Percentiles rank a stretch among this genome's conserved stretches.
Conservation (phyloP, 2,329 filamentous ascomycete species). For the Orbilia quercus region DNA sequence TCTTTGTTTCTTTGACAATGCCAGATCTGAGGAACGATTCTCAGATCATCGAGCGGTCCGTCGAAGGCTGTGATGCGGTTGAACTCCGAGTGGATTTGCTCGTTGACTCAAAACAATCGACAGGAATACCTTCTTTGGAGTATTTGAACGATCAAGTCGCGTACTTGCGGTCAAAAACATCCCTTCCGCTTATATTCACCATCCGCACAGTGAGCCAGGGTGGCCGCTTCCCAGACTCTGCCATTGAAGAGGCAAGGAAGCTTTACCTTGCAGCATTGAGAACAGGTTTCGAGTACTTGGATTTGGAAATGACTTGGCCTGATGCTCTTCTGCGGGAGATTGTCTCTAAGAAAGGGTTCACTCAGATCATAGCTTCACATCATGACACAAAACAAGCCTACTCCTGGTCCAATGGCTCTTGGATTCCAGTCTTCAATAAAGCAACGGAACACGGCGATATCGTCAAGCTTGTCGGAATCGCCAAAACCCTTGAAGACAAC, state of each 20-base stretch:
- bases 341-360: conserved; percentile 73
- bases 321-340: conserved; percentile 78
- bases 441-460: conserved; percentile 90
- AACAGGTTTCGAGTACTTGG: conserved; percentile 89
- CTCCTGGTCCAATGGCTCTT: conserved; percentile 92
- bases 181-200: conserved; percentile 90
- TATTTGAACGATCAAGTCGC: conserved; percentile 85
- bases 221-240: conserved; percentile 84
- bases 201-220: conserved; percentile 87
- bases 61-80: conserved; percentile 88
- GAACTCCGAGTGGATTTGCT: conserved; percentile 94
- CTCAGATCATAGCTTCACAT: conserved; percentile 92
- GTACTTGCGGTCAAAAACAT: conserved; percentile 76
- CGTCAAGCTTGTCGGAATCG: conserved; percentile 91
- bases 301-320: conserved; percentile 88
- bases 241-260: conserved; percentile 75
- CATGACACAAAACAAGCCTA: conserved; percentile 83
- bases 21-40: conserved; percentile 71
- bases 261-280: conserved; percentile 83
- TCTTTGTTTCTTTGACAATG: conserved; percentile 91
- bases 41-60: conserved; percentile 74
- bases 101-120: conserved; percentile 72
- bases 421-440: conserved; percentile 89
- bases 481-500: conserved; percentile 82
- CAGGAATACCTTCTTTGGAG: conserved; percentile 73